Evolutionary conservation across 2,329 filamentous ascomycete genomes (phyloP).

Genomic region (Xylariaceae sp.): DNA sequence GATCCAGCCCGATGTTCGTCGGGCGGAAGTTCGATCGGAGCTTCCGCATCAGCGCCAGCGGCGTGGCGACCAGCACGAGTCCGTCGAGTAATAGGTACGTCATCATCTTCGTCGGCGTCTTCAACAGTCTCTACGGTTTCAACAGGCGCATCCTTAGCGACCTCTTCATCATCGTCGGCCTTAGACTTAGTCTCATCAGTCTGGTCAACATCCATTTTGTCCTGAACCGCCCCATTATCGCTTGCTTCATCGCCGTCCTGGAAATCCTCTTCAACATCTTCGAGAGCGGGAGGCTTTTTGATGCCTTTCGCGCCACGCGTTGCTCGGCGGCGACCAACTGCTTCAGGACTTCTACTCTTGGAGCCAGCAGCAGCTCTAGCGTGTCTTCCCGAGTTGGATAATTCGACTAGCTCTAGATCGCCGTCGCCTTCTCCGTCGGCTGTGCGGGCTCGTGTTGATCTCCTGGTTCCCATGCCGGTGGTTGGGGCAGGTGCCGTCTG

Average conservation of each 20-base stretch:
- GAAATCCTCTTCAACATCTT: slow-evolving; percentile 52
- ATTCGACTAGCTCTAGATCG: slow-evolving; percentile 54
- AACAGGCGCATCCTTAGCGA: slow-evolving; percentile 29
- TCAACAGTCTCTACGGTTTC: slow-evolving; percentile 33
- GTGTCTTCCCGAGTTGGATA: slow-evolving; percentile 61
- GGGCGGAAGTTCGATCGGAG: slow-evolving; percentile 19
- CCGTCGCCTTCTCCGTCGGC: slow-evolving; percentile 51
- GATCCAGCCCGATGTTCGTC: slow-evolving; percentile 30
- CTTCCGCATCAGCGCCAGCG: slow-evolving; percentile 18
- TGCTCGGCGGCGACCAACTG: slow-evolving; percentile 41
- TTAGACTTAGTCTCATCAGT: slow-evolving; percentile 25
- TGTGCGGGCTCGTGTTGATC: slow-evolving; percentile 51
- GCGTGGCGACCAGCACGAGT: slow-evolving; percentile 35
- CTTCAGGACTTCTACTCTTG: slow-evolving; percentile 56
- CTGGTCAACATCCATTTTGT: slow-evolving; percentile 24
- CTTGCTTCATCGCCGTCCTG: slow-evolving; percentile 30
- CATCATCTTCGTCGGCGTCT: slow-evolving; percentile 45
- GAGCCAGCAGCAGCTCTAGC: slow-evolving; percentile 47
- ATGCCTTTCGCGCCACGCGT: slow-evolving; percentile 52
- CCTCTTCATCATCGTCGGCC: slow-evolving; percentile 16
- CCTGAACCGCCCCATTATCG: slow-evolving; percentile 31
- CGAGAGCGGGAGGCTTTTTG: slow-evolving; percentile 46
- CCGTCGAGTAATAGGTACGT: slow-evolving; percentile 46
- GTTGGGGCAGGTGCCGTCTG: slow-evolving; percentile 16
- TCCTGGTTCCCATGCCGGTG: slow-evolving; percentile 36